Conservation (phyloP, 208 protist genomes). For the Porcisia deanei region DNA sequence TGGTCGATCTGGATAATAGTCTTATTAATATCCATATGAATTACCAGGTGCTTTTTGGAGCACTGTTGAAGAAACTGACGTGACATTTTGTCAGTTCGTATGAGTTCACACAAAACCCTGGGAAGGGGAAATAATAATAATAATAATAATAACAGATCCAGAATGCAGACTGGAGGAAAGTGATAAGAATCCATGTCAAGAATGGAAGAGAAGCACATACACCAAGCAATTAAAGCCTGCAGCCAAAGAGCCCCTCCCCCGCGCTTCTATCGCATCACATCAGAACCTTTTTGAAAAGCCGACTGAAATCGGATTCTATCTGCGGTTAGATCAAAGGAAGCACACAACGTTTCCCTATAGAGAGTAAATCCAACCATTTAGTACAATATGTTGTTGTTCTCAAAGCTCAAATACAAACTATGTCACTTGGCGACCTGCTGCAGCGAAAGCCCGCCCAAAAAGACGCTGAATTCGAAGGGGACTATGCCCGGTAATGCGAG, state of each 20-base stretch:
- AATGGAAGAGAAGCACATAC: neutral
- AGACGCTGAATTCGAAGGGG: slow-evolving; percentile 53
- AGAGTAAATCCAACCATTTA: neutral
- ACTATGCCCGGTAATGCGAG: slow-evolving; percentile 73
- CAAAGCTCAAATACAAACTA: neutral
- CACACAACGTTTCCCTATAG: neutral
- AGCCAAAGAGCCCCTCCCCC: neutral
- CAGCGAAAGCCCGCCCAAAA: slow-evolving; percentile 29
- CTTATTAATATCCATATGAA: slow-evolving; percentile 93
- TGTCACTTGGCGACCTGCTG: neutral
- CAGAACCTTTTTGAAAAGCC: neutral
- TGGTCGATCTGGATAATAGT: slow-evolving; percentile 89
- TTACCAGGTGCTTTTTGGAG: slow-evolving; percentile 63
- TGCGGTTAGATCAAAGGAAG: neutral
- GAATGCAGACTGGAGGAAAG: neutral
- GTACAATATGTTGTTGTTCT: slow-evolving; percentile 4
- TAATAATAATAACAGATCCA: neutral
- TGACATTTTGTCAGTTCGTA: slow-evolving; percentile 39
- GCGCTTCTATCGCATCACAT: neutral
- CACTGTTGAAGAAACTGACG: slow-evolving; percentile 54
- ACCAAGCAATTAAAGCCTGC: neutral
- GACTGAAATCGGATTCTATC: neutral
- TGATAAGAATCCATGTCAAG: neutral
- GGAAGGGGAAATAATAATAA: neutral
- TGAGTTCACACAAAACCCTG: neutral